phyloP scores from a whole-genome alignment of 768 basidiomycete species.

The Phanerochaete sordida region DNA sequence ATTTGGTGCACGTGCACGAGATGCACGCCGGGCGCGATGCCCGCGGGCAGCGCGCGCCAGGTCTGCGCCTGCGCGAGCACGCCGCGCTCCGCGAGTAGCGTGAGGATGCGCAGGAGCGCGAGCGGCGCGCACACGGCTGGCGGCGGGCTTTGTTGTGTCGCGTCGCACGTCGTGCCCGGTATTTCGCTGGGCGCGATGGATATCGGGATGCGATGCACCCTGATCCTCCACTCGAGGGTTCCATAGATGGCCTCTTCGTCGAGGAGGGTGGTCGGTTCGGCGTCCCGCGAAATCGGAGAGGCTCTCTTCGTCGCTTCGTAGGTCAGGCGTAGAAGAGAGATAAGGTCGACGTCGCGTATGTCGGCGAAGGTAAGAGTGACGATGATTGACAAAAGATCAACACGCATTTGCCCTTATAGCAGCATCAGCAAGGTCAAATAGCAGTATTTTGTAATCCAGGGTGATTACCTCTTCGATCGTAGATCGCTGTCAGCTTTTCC shows the following conservation, averaged over 20 bases:
- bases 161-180: slow-evolving; percentile 12
- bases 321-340: neutral
- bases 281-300: neutral
- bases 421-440: too few relatives aligned
- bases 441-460: too few relatives aligned
- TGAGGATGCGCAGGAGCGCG: slow-evolving; percentile 25
- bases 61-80: slow-evolving; percentile 17
- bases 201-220: neutral
- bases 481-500: neutral
- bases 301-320: neutral
- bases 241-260: neutral
- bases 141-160: slow-evolving; percentile 18
- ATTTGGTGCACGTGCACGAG: slow-evolving; percentile 27
- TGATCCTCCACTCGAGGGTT: neutral
- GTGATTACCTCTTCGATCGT: neutral
- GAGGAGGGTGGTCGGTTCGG: neutral
- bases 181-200: neutral
- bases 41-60: slow-evolving; percentile 22
- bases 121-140: slow-evolving; percentile 27
- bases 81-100: slow-evolving; percentile 26
- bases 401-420: neutral
- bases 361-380: neutral
- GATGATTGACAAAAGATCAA: neutral
- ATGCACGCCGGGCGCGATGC: slow-evolving; percentile 15
- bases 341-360: neutral